Base-by-base conservation (phyloP, 306 rosid genomes). In the Cyclanthera cordifolia region DNA sequence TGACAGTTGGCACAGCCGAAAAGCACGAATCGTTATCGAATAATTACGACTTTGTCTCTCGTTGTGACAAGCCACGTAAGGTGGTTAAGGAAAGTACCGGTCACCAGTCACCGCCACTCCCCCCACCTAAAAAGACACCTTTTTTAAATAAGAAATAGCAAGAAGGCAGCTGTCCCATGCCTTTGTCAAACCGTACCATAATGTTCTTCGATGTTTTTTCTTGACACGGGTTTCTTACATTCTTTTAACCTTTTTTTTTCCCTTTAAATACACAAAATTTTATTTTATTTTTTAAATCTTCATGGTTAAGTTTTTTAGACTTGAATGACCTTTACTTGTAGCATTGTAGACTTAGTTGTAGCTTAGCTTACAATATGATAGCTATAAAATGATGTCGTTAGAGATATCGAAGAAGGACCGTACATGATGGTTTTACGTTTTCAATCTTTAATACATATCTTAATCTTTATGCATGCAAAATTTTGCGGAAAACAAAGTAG, bases 21-120 rank as follows among this genome's bases (percentile, higher is more conserved):
- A 59, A 32, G 66, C 47, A 59, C 1, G 66, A 59, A 59, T 59
- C n/a, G n/a, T n/a, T n/a, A n/a, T n/a, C 23, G 47, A 32, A 59
- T 59, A 59, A 59, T 59, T 59, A 32, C 66, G 15, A 30, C 45
- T 16, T 58, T 8, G 65, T 58, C 46, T 28, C 65, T 58, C 46
- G 25, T 4, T 30, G 66, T 59, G 66, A 59, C 66, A 17, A 8
- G 30, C 66, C 66, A 59, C 66, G 66, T 59, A 57, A 27, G 0
- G 45, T 58, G 65, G 65, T 15, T 14, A 56, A 56, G 41, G 64
- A 28, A 27, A 27, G 41, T 47, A 59, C 66, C 46, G 17, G 66
- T 59, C 64, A 27, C 64, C 64, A 13, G 39, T 55, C 37, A 25
- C 17, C 61, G 25, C 23, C 46, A 30, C 25, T 8, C 12, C 61